phyloP scores from a whole-genome alignment of 352 stramenopile genomes.

The Aphanomyces cochlioides region DNA sequence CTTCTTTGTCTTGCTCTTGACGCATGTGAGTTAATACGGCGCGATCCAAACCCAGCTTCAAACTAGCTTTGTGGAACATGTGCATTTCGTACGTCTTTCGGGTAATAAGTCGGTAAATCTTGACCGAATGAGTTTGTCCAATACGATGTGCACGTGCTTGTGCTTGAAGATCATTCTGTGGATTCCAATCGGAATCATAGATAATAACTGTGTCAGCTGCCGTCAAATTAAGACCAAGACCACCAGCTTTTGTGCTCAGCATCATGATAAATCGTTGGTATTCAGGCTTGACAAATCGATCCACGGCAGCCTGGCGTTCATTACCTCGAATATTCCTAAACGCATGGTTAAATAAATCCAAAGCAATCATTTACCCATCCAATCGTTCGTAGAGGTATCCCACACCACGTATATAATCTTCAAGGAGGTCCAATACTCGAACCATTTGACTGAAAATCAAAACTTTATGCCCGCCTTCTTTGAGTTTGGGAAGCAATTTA shows the following conservation, averaged over 20 bases:
- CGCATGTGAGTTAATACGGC: constrained; percentile 90
- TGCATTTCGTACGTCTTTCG: constrained; percentile 94
- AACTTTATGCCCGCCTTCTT: constrained; percentile 95
- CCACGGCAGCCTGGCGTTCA: constrained; percentile 79
- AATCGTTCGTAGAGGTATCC: constrained; percentile 95
- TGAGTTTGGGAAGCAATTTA: constrained; percentile 97
- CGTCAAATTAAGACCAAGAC: constrained; percentile 89
- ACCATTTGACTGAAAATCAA: constrained; percentile 99
- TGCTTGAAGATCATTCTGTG: constrained; percentile 96
- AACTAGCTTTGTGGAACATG: constrained; percentile 91
- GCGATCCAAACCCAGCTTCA: constrained; percentile 92
- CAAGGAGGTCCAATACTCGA: constrained; percentile 99
- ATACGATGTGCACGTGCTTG: constrained; percentile 89
- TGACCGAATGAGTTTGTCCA: constrained; percentile 86
- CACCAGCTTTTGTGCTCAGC: constrained; percentile 96
- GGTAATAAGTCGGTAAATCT: constrained; percentile 87
- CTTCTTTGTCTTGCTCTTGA: constrained; percentile 78
- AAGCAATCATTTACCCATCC: constrained; percentile 69
- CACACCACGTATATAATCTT: constrained; percentile 95
- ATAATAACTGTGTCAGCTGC: constrained; percentile 96
- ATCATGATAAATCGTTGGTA: constrained; percentile 97
- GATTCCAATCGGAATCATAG: constrained; percentile 98
- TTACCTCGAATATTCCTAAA: constrained; percentile 89
- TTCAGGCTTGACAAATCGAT: constrained; percentile 86
- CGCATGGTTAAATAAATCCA: not conserved